phyloP scores from a whole-genome alignment of 257 asterid genomes.

The Craterostigma plantagineum region DNA sequence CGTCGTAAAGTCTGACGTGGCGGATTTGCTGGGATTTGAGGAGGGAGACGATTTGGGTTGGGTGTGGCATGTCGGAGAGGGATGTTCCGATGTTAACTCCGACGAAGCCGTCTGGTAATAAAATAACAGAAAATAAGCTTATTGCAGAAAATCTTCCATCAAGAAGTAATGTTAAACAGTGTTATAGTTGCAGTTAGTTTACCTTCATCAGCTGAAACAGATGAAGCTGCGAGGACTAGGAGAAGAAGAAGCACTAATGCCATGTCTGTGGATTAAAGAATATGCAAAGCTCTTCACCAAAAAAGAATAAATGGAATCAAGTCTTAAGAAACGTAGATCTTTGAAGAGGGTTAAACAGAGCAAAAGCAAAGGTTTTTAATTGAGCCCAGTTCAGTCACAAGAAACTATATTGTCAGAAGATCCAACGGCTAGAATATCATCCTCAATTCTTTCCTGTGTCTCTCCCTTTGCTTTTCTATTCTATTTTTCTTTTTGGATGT shows the following conservation, averaged over 20 bases:
- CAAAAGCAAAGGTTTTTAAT: constrained; percentile 6
- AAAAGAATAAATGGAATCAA: no score
- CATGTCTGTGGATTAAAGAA: constrained; percentile 12
- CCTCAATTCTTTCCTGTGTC: constrained; percentile 16
- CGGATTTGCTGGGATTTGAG: constrained; percentile 58
- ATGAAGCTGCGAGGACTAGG: constrained; percentile 38
- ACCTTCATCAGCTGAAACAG: constrained; percentile 75
- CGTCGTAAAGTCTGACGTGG: constrained; percentile 46
- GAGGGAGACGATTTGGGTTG: constrained; percentile 76
- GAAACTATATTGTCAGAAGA: constrained; percentile 29
- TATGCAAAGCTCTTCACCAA: constrained; percentile 1
- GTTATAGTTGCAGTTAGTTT: not conserved
- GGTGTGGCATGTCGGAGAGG: constrained; percentile 75
- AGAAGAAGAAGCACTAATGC: constrained; percentile 19
- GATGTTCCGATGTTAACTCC: constrained; percentile 75
- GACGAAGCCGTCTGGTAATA: constrained; percentile 33
- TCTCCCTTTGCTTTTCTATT: not conserved
- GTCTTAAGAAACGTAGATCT: constrained; percentile 4
- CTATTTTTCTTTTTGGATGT: constrained; percentile 1
- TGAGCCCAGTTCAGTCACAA: constrained; percentile 18
- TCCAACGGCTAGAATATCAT: constrained; percentile 41
- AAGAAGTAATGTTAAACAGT: not conserved
- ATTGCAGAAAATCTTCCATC: not conserved
- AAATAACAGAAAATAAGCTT: not conserved
- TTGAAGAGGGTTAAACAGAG: constrained; percentile 10